phyloP scores from a whole-genome alignment of 768 basidiomycete species.

The Daedaleopsis nitida region DNA sequence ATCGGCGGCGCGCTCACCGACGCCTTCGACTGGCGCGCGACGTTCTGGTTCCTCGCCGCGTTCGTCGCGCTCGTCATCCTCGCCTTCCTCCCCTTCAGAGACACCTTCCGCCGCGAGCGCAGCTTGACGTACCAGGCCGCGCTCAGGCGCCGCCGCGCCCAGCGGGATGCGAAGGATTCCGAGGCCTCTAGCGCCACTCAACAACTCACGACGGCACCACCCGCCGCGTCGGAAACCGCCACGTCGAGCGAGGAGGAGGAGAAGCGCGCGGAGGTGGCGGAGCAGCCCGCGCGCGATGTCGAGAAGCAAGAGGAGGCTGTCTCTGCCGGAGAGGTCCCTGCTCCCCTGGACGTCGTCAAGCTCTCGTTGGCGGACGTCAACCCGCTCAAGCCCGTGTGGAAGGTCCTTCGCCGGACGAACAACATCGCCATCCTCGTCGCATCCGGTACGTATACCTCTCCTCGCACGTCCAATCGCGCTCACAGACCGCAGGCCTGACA shows the following conservation, averaged over 20 bases:
- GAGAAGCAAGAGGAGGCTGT: not conserved
- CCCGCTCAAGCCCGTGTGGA: constrained; percentile 62
- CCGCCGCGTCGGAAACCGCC: constrained; percentile 9
- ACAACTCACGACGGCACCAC: too few species aligned
- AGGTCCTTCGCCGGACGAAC: constrained; percentile 60
- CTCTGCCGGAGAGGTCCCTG: constrained; percentile 18
- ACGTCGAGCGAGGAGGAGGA: constrained; percentile 31
- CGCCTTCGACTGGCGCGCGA: constrained; percentile 74
- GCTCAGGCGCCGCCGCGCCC: constrained; percentile 42
- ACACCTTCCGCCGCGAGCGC: constrained; percentile 83
- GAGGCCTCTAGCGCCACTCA: constrained; percentile 27
- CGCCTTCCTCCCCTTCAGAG: constrained; percentile 70
- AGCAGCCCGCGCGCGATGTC: constrained; percentile 21
- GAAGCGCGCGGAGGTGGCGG: constrained; percentile 23
- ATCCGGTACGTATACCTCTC: constrained; percentile 67
- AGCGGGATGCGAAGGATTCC: constrained; percentile 22
- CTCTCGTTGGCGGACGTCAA: constrained; percentile 74
- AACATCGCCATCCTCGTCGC: constrained; percentile 67
- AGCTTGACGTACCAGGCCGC: constrained; percentile 78
- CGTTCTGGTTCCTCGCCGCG: constrained; percentile 81
- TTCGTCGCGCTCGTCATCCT: constrained; percentile 56
- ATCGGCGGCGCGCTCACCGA: constrained; percentile 70
- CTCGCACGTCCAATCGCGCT: not conserved
- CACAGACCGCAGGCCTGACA: constrained; percentile 50
- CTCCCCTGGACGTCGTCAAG: constrained; percentile 36